These are phyloP conservation scores for Wilcoxina mikolae DNA, from an alignment of 495 filamentous ascomycete genomes.

Conservation along the genomic window DNA sequence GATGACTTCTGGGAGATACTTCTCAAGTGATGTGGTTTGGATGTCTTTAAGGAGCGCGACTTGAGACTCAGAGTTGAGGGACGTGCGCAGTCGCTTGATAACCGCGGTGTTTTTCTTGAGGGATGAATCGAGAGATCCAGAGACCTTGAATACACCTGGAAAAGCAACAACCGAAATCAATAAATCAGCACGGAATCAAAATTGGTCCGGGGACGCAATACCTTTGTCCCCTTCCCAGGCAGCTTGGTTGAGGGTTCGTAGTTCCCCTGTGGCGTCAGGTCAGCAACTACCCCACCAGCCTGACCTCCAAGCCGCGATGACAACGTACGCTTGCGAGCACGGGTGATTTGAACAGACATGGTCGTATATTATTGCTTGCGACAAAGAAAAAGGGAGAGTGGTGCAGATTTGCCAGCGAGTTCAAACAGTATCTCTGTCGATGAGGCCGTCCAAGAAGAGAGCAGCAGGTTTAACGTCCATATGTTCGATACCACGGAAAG, in stretches of 20 bases:
- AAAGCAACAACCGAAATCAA: slow-evolving; percentile 16
- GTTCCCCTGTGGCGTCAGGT: slow-evolving; percentile 47
- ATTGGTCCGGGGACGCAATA: slow-evolving; percentile 29
- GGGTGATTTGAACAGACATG: slow-evolving; percentile 16
- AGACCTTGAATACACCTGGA: slow-evolving; percentile 65
- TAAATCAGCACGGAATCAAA: slow-evolving; percentile 11
- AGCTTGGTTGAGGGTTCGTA: slow-evolving; percentile 70
- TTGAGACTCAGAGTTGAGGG: slow-evolving; percentile 61
- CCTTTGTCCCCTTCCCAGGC: slow-evolving; percentile 81
- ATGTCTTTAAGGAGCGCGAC: slow-evolving; percentile 82
- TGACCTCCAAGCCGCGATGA: not conserved
- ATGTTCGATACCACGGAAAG: slow-evolving; percentile 1
- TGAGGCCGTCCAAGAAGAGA: not conserved
- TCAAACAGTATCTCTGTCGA: slow-evolving; percentile 7
- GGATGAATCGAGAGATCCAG: slow-evolving; percentile 76
- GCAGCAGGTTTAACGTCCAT: slow-evolving; percentile 4
- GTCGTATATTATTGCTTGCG: not conserved
- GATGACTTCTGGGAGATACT: slow-evolving; percentile 94
- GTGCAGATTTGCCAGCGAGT: not conserved
- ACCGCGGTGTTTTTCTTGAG: slow-evolving; percentile 99
- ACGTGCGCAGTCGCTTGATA: slow-evolving; percentile 89
- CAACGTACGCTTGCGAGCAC: slow-evolving; percentile 26
- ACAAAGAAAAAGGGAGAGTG: not conserved
- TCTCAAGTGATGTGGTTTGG: slow-evolving; percentile 80
- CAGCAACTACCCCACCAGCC: not conserved